Evolutionary conservation across 768 basidiomycete genomes (phyloP), one percentile per base, ranked within the genome.

Genomic region (Lenzites betulinus): DNA sequence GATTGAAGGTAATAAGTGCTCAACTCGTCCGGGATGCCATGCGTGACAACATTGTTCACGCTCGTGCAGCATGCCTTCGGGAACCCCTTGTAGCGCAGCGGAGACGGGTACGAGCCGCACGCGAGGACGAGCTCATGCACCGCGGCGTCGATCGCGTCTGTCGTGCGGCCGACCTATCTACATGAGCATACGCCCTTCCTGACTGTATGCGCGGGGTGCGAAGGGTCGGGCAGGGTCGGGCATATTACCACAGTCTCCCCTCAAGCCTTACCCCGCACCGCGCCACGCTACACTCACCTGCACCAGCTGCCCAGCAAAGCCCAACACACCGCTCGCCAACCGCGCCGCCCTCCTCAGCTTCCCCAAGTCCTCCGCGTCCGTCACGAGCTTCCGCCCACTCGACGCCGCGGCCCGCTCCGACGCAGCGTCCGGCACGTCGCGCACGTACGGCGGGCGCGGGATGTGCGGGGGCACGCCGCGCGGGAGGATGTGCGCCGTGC

Each of bases 21-120:
- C 83, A 65, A 94, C 93, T 91, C 83, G 76, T 96, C 93, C 28
- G 95, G 95, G 58, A 97, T 94, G 0, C 94, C 95, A 69, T 97
- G 93, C 11, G 81, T 83, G 48, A 94, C 80, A 35, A 96, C 76
- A 65, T 96, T 96, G 69, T 97, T 97, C 55, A 95, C 79, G 63
- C 93, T 94, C 25, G 91, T 93, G 69, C 91, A 93, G 67, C 89
- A 88, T 20, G 90, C 87, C 59, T 82, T 84, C 9, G 92, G 90
- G 70, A 85, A 93, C 8, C 84, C 88, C 9, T 78, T 75, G 71
- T 95, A 96, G 0, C 78, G 80, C 50, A 96, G 75, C 0, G 95
- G 92, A 9, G 93, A 95, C 0, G 95, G 95, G 72, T 96, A 97
- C 7, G 92, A 95, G 23, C 79, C 80, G 65, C 81, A 79, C 0